Evolutionary conservation across 2,329 filamentous ascomycete genomes (phyloP), one percentile per base, ranked within the genome.

Genomic region (Diaporthe ilicicola): DNA sequence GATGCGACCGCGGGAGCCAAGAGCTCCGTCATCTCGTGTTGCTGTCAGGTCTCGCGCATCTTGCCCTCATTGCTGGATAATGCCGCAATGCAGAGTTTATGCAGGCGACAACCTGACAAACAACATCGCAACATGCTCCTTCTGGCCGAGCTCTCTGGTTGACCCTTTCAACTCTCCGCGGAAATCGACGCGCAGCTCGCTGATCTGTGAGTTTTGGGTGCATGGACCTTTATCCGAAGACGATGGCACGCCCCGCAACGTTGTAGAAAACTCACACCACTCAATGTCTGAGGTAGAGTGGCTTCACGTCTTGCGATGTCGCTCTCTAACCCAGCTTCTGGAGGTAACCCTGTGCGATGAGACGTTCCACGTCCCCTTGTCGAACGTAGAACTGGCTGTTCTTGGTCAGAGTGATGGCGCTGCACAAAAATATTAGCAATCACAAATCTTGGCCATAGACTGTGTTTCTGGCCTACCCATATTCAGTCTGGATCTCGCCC

Each of bases 351-450:
- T 98, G 95, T 19, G 94, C 90, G 77, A 99, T 98, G 76, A 99
- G 82, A 64, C 95, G 89, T 82, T 99, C 96, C 8, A 99, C 96
- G 82, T 99, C 96, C 29, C 94, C 95, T 78, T 98, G 94, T 56
- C 95, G 90, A 48, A 99, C 96, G 78, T 97, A 98, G 79, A 99
- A 97, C 79, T 99, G 96, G 78, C 95, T 98, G 82, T 99, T 98
- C 82, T 97, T 98, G 46, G 94, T 97, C 84, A 99, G 87, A 72
- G 93, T 98, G 77, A 99, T 98, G 15, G 95, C 93, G 19, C 94
- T 97, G 76, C 42, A 54, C 59, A 50, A 37, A 29, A 3, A 53
- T 12, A 56, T 71, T 50, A 73, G 72, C 29, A 8, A 19, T 34
- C 10, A 32, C 29, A 53, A 53, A 32, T 68, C 46, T 54, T 64